Conservation (phyloP, 768 basidiomycete genomes). For the Hortiboletus flavorubellus region DNA sequence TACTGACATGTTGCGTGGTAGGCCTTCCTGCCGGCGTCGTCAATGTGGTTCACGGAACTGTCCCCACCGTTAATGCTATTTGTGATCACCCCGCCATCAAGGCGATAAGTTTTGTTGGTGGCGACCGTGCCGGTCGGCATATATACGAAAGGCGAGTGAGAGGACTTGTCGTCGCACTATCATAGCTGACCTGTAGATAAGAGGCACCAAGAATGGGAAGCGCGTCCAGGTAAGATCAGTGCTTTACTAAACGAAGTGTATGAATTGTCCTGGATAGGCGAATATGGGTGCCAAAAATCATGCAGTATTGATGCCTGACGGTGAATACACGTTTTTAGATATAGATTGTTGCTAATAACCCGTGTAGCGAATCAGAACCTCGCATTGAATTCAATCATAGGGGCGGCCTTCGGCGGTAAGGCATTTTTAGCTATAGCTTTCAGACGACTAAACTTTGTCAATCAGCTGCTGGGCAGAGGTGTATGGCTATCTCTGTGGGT, state of each 20-base stretch:
- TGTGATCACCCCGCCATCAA: conserved; percentile 90
- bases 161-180: not conserved
- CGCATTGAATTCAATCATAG: conserved; percentile 86
- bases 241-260: not conserved
- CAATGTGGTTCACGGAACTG: conserved; percentile 88
- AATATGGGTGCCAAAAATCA: conserved; percentile 98
- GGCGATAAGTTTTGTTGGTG: conserved; percentile 96
- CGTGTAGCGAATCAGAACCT: conserved; percentile 82
- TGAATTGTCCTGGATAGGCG: conserved; percentile 36
- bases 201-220: conserved; percentile 84
- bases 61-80: conserved; percentile 88
- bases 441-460: conserved; percentile 20
- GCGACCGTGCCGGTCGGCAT: conserved; percentile 88
- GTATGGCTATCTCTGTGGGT: conserved; percentile 96
- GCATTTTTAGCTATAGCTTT: conserved; percentile 17
- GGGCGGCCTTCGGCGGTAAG: conserved; percentile 89
- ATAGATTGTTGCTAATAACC: not conserved
- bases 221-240: conserved; percentile 64
- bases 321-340: conserved; percentile 39
- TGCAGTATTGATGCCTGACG: conserved; percentile 90
- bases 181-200: conserved; percentile 27
- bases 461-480: conserved; percentile 90
- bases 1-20: conserved; percentile 21
- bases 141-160: conserved; percentile 76
- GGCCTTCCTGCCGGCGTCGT: conserved; percentile 86